Evolutionary conservation across 768 basidiomycete genomes (phyloP), one percentile per base, ranked within the genome.

Genomic region (Sporobolomyces phaffii): DNA sequence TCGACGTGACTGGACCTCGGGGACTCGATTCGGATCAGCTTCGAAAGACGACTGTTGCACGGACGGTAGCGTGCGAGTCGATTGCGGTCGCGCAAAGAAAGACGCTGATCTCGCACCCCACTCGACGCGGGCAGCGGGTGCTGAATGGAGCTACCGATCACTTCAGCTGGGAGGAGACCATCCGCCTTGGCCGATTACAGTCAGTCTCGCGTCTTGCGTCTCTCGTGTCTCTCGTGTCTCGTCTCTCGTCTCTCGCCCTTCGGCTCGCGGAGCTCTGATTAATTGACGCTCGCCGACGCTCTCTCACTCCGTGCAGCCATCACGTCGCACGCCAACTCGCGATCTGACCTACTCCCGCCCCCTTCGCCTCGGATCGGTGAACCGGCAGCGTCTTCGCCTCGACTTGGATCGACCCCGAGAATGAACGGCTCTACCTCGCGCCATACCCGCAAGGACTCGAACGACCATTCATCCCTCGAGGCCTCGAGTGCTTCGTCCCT

Each of bases 131-230:
- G n/a, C n/a, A n/a, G n/a, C n/a, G n/a, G n/a, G n/a, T n/a, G n/a
- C n/a, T n/a, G n/a, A 28, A 63, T 63, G 62, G 62, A 63, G 22
- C 31, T 63, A 29, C 62, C 62, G 15, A 48, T 63, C 15, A 63
- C 62, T 14, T 29, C 45, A 3, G 62, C 45, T 6, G 62, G 62
- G 33, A 5, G 62, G 17, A 56, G 62, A 29, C 45, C 38, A 6
- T 56, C 53, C 18, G 36, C 45, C 13, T 26, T 63, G 6, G 29
- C 41, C 0, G 62, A 63, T 28, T 26, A 62, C 29, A 50, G 59
- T 60, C 9, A 36, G 59, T 60, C 11, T 34, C 22, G 26, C 48
- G 5, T 36, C 22, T 22, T 31, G 20, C 28, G 20, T 0, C 22
- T 31, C 31, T 15, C 28, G 6, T 26, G 14, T 17, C 17, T 18